Evolutionary conservation across 1,139 yeast species (phyloP).

Genomic region (Yamadazyma diospyri): DNA sequence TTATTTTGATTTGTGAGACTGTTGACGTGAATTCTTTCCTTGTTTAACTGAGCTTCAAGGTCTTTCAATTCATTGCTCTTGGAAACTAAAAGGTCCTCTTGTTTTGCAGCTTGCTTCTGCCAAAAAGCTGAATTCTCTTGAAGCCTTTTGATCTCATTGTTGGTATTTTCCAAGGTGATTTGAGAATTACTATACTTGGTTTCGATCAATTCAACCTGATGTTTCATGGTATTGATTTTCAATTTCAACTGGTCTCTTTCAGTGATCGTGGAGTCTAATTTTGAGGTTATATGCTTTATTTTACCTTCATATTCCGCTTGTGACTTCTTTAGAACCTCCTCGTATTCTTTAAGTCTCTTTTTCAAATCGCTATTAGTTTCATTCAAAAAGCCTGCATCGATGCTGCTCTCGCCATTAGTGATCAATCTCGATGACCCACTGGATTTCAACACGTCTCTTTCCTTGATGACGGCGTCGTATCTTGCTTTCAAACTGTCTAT

Average conservation of each 20-base stretch:
- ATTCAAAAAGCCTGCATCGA: slow-evolving; percentile 21
- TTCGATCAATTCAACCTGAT: slow-evolving; percentile 33
- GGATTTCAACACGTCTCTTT: slow-evolving; percentile 62
- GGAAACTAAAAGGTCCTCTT: slow-evolving; percentile 49
- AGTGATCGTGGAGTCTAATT: slow-evolving; percentile 23
- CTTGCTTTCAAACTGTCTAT: slow-evolving; percentile 48
- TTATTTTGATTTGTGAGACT: slow-evolving; percentile 56
- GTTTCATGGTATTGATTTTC: slow-evolving; percentile 27
- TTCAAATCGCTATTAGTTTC: slow-evolving; percentile 29
- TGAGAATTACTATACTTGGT: slow-evolving; percentile 29
- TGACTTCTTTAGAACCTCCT: slow-evolving; percentile 26
- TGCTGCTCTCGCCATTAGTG: slow-evolving; percentile 3
- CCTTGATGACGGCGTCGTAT: slow-evolving; percentile 52
- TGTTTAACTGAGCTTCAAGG: slow-evolving; percentile 48
- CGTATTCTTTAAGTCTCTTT: slow-evolving; percentile 26
- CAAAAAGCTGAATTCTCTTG: slow-evolving; percentile 41
- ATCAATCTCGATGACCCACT: slow-evolving; percentile 6
- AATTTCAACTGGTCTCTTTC: slow-evolving; percentile 31
- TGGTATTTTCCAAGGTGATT: slow-evolving; percentile 40
- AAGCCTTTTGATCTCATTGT: slow-evolving; percentile 47
- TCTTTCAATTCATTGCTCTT: slow-evolving; percentile 58
- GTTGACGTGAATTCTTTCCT: slow-evolving; percentile 43
- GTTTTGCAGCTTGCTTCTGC: slow-evolving; percentile 55
- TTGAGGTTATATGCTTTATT: slow-evolving; percentile 24
- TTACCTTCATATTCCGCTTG: slow-evolving; percentile 25